Evolutionary conservation across 805 yeast species (phyloP).

Genomic region (Candida vartiovaarae): DNA sequence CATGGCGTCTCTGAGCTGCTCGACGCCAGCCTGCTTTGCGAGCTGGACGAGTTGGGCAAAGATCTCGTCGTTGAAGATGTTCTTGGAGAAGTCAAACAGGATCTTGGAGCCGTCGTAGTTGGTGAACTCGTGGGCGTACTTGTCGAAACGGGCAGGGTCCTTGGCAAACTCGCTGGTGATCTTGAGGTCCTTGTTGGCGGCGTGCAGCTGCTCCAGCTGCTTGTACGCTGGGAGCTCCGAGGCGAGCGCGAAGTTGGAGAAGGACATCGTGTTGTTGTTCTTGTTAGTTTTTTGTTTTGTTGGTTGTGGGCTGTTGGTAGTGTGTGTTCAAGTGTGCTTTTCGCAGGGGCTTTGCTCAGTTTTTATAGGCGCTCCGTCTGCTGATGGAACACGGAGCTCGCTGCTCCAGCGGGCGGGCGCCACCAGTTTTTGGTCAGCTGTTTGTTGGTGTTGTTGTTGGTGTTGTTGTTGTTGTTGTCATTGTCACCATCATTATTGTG

Average conservation of each 20-base stretch:
- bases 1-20: slow-evolving; percentile 81
- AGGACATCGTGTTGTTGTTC: neutral
- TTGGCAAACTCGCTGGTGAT: slow-evolving; percentile 65
- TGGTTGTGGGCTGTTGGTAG: neutral
- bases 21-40: slow-evolving; percentile 88
- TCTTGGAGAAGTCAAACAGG: slow-evolving; percentile 92
- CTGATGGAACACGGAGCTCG: slow-evolving; percentile 7
- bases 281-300: neutral
- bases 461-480: too few species aligned
- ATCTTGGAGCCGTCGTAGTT: slow-evolving; percentile 87
- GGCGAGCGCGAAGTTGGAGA: slow-evolving; percentile 10
- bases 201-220: slow-evolving; percentile 63
- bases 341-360: neutral
- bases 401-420: too few species aligned
- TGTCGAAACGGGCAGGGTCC: slow-evolving; percentile 70
- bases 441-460: too few species aligned
- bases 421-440: too few species aligned
- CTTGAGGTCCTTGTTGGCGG: slow-evolving; percentile 62
- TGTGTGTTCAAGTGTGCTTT: neutral
- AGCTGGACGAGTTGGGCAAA: slow-evolving; percentile 58
- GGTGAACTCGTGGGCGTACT: slow-evolving; percentile 67
- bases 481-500: too few species aligned
- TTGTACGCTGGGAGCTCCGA: slow-evolving; percentile 82
- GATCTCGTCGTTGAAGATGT: slow-evolving; percentile 83
- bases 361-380: slow-evolving; percentile 2